A percentile compares a stretch with the other conserved stretches of the same genome.
phyloP scores from a whole-genome alignment of 352 stramenopile genomes.

The Phytopythium helicoides region DNA sequence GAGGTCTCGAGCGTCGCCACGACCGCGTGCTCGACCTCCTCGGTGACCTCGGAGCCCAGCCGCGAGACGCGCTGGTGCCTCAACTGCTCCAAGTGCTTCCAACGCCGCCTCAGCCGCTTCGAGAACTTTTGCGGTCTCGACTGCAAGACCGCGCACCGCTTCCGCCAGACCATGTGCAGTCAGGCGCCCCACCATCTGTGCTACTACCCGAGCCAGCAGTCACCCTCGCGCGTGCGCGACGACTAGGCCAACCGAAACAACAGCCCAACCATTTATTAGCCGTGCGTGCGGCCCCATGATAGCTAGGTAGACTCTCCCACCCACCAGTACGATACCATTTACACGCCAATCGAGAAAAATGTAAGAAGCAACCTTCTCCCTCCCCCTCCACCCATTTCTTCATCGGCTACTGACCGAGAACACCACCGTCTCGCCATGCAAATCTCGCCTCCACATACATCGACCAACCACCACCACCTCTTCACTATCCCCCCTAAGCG shows the following conservation, averaged over 20 bases:
- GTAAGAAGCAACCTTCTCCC: too few relatives aligned
- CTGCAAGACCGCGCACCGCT: conserved; percentile 23
- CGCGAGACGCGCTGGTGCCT: conserved; percentile 74
- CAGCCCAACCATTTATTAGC: not conserved
- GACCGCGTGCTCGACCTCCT: too few relatives aligned
- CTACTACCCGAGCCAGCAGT: conserved; percentile 13
- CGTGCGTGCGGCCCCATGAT: conserved; percentile 2
- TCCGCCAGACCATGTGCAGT: conserved; percentile 34
- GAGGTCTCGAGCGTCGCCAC: too few relatives aligned
- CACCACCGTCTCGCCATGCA: too few relatives aligned
- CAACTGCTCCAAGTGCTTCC: conserved; percentile 80
- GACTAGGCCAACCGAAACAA: not conserved
- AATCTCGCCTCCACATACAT: too few relatives aligned
- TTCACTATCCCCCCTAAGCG: too few relatives aligned
- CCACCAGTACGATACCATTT: too few relatives aligned
- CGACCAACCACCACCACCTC: too few relatives aligned
- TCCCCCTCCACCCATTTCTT: too few relatives aligned
- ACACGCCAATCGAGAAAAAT: too few relatives aligned
- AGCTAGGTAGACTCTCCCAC: not conserved
- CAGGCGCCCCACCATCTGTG: conserved; percentile 22
- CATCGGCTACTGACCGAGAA: too few relatives aligned
- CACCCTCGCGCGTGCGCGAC: conserved; percentile 17
- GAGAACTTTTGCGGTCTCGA: conserved; percentile 65
- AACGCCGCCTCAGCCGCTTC: conserved; percentile 60
- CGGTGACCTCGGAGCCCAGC: too few relatives aligned